Base-by-base conservation (phyloP, 2,329 filamentous ascomycete genomes). In the Arthrobotrys megalospora region DNA sequence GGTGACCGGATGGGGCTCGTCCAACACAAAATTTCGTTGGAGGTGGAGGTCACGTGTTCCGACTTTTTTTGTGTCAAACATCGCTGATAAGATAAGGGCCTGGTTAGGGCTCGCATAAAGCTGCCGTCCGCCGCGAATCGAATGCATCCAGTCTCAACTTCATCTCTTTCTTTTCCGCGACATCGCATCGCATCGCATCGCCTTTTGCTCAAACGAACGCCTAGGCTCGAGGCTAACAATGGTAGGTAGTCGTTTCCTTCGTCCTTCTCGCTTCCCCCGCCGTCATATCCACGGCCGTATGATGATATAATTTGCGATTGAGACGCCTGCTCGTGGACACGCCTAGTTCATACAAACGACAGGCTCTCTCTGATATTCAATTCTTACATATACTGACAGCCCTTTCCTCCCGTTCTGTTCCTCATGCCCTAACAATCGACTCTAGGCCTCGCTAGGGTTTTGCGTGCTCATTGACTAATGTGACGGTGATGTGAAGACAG, bases 291-390 rank as follows among this genome's bases (percentile, higher is more conserved):
- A 32, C 11, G 14, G 58, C 84, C 82, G 82, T 81, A 91, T 93
- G 94, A 97, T 97, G 94, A 92, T 88, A 92, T 93, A 97, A 97
- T 97, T 97, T 97, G 94, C 94, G 94, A 95, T 95, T 96, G 94
- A 97, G 92, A 48, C 89, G 88, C 86, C 85, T 85, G 87, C 87
- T 90, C 90, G 94, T 93, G 93, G 87, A 92, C 90, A 91, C 92
- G 94, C 94, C 94, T 90, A 94, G 90, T 92, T 88, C 87, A 92
- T 91, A 88, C 91, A 91, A 94, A 91, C 91, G 88, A 86, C 84
- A 86, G 87, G 88, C 86, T 67, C 34, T 45, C 87, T 83, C 83
- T 97, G 94, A 97, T 92, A 96, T 93, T 94, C 86, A 91, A 90
- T 89, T 95, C 94, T 97, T 97, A 97, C 94, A 97, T 97, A 97